Evolutionary conservation across 1,284 basidiomycete genomes (phyloP).

Genomic region (Uromyces viciae-fabae): DNA sequence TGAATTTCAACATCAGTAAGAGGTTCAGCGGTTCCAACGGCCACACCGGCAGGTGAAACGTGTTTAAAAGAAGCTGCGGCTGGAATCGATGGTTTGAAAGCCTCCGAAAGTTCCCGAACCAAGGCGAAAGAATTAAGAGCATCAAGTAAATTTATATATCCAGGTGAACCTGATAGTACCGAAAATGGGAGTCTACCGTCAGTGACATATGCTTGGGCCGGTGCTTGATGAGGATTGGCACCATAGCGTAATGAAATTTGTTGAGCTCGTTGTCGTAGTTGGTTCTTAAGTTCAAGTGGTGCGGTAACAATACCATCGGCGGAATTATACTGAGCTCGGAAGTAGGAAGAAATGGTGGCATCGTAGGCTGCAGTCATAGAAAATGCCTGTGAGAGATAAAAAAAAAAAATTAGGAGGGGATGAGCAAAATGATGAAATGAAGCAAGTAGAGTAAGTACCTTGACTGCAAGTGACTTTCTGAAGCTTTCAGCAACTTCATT

Average conservation of each 20-base stretch:
- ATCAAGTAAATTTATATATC: constrained; percentile 99
- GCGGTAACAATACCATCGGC: constrained; percentile 61
- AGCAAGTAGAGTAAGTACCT: constrained; percentile 55
- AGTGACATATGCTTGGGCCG: constrained; percentile 91
- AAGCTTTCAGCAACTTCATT: constrained; percentile 70
- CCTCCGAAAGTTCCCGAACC: constrained; percentile 86
- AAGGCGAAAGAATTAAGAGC: constrained; percentile 95
- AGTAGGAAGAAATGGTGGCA: constrained; percentile 91
- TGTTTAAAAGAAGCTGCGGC: constrained; percentile 99
- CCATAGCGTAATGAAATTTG: constrained; percentile 87
- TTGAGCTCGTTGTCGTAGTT: constrained; percentile 65
- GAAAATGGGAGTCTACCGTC: constrained; percentile 72
- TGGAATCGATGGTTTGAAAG: constrained; percentile 65
- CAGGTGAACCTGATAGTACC: constrained; percentile 90
- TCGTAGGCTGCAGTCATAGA: constrained; percentile 94
- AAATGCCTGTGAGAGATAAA: constrained; percentile 64
- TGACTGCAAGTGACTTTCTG: constrained; percentile 79
- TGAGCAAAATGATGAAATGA: constrained; percentile 35
- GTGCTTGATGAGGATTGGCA: constrained; percentile 98
- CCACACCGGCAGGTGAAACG: constrained; percentile 94
- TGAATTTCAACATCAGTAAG: constrained; percentile 82
- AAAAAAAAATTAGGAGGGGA: not conserved
- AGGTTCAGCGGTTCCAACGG: constrained; percentile 70
- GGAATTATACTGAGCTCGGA: constrained; percentile 89
- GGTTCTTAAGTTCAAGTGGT: constrained; percentile 64